Evolutionary conservation across 2,329 filamentous ascomycete genomes (phyloP).

Genomic region (Fonsecaea erecta): DNA sequence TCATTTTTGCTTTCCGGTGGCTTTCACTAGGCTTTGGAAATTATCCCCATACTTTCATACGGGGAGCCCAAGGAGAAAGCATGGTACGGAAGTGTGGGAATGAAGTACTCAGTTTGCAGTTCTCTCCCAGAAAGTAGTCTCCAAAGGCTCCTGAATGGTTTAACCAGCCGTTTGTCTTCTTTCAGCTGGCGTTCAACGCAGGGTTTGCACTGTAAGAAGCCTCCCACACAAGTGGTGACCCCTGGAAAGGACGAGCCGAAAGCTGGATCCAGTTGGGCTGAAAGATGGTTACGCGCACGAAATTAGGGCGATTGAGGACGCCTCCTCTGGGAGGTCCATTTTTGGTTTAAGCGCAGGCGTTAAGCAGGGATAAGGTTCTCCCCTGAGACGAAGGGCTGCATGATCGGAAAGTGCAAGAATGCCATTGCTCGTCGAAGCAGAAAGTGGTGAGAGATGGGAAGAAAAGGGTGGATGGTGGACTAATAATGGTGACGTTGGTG

Average conservation of each 20-base stretch:
- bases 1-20: no score
- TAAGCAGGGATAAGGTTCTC: not conserved
- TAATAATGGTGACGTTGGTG: not conserved
- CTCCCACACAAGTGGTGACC: no score
- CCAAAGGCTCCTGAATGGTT: constrained; percentile 66
- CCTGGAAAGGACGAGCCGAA: not conserved
- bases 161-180: constrained; percentile 68
- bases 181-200: constrained; percentile 42
- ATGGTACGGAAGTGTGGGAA: not conserved
- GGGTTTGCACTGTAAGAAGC: not conserved
- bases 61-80: no score
- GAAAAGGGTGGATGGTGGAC: not conserved
- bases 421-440: not conserved
- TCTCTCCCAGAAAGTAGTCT: not conserved
- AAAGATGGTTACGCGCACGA: not conserved
- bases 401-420: constrained; percentile 3
- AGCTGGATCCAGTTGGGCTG: not conserved
- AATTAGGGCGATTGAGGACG: not conserved
- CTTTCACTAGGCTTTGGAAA: no score
- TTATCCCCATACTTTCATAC: no score
- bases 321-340: not conserved
- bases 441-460: not conserved
- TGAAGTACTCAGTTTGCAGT: not conserved
- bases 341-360: not conserved
- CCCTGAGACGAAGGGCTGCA: not conserved